phyloP scores from a whole-genome alignment of 192 early-diverging fungal genomes.

The Coemansia sp. region DNA sequence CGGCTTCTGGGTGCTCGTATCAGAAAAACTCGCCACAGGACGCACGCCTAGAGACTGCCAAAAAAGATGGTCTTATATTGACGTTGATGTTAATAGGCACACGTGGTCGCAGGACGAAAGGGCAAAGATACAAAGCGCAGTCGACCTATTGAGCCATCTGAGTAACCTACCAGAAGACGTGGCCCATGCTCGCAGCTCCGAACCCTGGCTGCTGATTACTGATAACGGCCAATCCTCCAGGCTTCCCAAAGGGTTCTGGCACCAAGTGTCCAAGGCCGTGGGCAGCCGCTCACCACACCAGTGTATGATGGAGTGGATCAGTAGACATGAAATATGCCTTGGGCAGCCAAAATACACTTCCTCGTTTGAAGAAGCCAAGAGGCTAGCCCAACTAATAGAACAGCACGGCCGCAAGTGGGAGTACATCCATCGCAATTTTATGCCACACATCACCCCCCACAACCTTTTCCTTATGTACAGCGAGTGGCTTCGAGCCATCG shows the following conservation, averaged over 20 bases:
- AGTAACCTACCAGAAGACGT: not conserved
- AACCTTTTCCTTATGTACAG: not conserved
- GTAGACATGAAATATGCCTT: not conserved
- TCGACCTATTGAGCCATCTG: not conserved
- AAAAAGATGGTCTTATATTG: constrained; percentile 1
- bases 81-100: not conserved
- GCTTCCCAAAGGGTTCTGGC: constrained; percentile 5
- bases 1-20: constrained; percentile 9
- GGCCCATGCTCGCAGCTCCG: not conserved
- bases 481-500: constrained; percentile 4
- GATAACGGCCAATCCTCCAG: not conserved
- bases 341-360: not conserved
- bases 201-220: constrained; percentile 8
- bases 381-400: not conserved
- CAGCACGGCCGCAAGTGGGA: constrained; percentile 1
- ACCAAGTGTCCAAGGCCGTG: not conserved
- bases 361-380: constrained; percentile 2
- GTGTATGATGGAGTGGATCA: not conserved
- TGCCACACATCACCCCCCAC: not conserved
- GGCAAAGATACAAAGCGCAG: not conserved
- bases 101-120: constrained; percentile 2
- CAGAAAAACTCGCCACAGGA: constrained; percentile 1
- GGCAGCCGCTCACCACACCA: not conserved
- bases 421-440: not conserved
- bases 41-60: constrained; percentile 9